Evolutionary conservation across 345 rosid genomes (phyloP).

Genomic region (Eucalyptus melliodora): DNA sequence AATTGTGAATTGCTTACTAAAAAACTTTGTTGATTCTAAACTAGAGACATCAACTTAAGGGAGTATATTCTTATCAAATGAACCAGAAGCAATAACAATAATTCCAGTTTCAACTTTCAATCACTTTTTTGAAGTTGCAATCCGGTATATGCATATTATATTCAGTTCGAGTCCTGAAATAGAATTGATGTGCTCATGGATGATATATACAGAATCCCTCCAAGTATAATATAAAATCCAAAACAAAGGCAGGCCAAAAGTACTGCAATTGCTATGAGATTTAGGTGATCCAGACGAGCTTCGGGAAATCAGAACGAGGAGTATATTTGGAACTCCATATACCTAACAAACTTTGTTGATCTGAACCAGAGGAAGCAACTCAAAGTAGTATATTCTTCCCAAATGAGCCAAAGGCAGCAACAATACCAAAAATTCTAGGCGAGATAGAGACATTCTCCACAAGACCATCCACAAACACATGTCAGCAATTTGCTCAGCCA

Average conservation of each 20-base stretch:
- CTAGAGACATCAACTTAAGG: not conserved
- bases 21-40: constrained; percentile 10
- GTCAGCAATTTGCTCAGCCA: not conserved
- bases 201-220: no score
- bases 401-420: constrained; percentile 69
- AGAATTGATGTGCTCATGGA: no score
- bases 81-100: constrained; percentile 59
- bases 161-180: no score
- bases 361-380: constrained; percentile 33
- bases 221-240: no score
- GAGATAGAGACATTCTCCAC: not conserved
- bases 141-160: no score
- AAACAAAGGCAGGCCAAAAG: no score
- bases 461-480: not conserved
- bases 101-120: not conserved
- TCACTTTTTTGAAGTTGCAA: no score
- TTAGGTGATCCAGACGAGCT: not conserved
- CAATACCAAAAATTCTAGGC: constrained; percentile 2
- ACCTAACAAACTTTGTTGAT: no score
- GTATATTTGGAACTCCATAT: no score
- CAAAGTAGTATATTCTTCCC: constrained; percentile 80
- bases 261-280: not conserved
- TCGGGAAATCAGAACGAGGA: not conserved
- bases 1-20: not conserved
- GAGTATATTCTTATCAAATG: no score